phyloP scores from a whole-genome alignment of 2,329 filamentous ascomycete genomes.

The Colletotrichum sp. region DNA sequence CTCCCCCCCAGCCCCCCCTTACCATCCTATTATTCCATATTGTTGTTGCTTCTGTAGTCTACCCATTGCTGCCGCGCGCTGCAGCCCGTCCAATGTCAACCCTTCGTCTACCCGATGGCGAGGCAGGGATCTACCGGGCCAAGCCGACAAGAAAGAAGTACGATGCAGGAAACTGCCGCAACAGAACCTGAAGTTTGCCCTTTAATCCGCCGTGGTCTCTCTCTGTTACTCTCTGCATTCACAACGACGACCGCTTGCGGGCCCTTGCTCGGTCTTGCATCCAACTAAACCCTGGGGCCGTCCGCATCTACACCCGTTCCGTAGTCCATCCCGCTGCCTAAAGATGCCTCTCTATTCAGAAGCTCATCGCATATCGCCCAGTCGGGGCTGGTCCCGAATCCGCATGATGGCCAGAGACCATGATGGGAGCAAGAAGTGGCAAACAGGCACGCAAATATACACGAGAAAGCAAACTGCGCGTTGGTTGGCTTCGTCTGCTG shows the following conservation, averaged over 20 bases:
- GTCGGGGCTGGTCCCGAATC: background rate
- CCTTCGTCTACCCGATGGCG: background rate
- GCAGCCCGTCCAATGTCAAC: background rate
- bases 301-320: background rate
- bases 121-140: background rate
- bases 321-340: background rate
- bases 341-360: background rate
- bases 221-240: background rate
- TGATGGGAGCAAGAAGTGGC: background rate
- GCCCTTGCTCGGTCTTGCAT: background rate
- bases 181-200: background rate
- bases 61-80: background rate
- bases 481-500: background rate
- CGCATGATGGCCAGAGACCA: background rate
- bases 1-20: background rate
- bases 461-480: background rate
- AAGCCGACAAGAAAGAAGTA: background rate
- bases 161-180: background rate
- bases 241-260: background rate
- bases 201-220: background rate
- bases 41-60: background rate
- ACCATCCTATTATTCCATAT: background rate
- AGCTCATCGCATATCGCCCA: background rate
- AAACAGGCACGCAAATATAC: background rate
- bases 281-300: background rate